A percentile compares a stretch with the other conserved stretches of the same genome.
phyloP scores from a whole-genome alignment of 768 basidiomycete genomes.

The Tylopilus sp. region DNA sequence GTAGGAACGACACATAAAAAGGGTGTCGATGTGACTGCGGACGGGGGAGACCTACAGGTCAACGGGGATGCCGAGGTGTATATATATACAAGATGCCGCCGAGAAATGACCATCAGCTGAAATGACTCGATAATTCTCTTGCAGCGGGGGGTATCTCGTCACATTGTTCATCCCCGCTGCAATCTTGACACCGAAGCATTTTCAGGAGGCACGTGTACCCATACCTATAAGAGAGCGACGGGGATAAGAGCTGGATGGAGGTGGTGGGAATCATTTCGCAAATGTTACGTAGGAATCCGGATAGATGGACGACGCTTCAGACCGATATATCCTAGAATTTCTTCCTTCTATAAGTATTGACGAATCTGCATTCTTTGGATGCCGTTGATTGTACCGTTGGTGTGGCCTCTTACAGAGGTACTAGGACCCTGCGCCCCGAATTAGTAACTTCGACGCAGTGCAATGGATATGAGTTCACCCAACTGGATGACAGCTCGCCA shows the following conservation, averaged over 20 bases:
- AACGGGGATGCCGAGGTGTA: constrained; percentile 6
- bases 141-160: constrained; percentile 8
- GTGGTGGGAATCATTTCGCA: constrained; percentile 18
- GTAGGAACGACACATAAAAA: constrained; percentile 15
- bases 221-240: constrained; percentile 17
- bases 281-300: constrained; percentile 17
- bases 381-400: too few species aligned
- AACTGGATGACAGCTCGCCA: background rate
- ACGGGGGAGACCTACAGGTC: background rate
- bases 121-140: constrained; percentile 8
- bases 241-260: constrained; percentile 6
- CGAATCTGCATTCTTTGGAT: background rate
- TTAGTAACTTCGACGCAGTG: constrained; percentile 1
- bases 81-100: constrained; percentile 20
- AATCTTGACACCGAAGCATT: constrained; percentile 13
- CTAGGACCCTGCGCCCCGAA: background rate
- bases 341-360: background rate
- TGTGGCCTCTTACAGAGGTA: too few species aligned
- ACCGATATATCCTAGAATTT: constrained; percentile 6
- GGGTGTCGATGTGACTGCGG: background rate
- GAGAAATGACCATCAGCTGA: constrained; percentile 10
- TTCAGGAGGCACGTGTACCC: constrained; percentile 13
- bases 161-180: constrained; percentile 14
- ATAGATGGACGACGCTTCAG: constrained; percentile 12
- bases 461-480: background rate